A percentile compares a stretch with the other conserved stretches of the same genome.
Conservation (phyloP, 345 rosid species). For the Brassica incana region DNA sequence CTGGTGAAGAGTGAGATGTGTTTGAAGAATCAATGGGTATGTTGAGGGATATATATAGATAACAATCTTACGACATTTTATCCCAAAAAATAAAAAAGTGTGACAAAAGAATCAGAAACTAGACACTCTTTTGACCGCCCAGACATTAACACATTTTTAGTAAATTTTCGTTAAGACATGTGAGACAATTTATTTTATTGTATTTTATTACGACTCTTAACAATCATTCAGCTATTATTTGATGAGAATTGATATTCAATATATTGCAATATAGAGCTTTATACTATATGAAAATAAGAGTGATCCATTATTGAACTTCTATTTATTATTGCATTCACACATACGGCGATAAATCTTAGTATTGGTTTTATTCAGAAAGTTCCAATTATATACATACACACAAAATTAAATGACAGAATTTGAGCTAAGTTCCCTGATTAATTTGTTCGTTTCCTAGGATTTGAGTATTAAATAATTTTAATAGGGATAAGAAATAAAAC, state of each 20-base stretch:
- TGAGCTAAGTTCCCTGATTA: neutral
- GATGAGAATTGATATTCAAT: neutral
- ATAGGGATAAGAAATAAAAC: neutral
- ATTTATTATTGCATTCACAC: slow-evolving; percentile 21
- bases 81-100: neutral
- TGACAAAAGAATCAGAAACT: slow-evolving; percentile 28
- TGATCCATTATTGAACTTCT: slow-evolving; percentile 26
- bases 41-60: slow-evolving; percentile 31
- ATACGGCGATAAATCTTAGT: slow-evolving; percentile 29
- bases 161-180: slow-evolving; percentile 31
- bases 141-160: slow-evolving; percentile 22
- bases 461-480: neutral
- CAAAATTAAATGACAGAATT: neutral
- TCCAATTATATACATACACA: neutral
- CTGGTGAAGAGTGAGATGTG: slow-evolving; percentile 30
- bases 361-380: slow-evolving; percentile 6
- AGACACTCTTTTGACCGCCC: slow-evolving; percentile 27
- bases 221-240: slow-evolving; percentile 28
- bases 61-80: slow-evolving; percentile 24
- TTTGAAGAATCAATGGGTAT: slow-evolving; percentile 31
- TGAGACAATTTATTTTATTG: slow-evolving; percentile 23
- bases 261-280: neutral
- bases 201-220: slow-evolving; percentile 18
- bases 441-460: slow-evolving; percentile 3
- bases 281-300: slow-evolving; percentile 14